These are phyloP conservation scores for Oenanthe sinensis DNA, from an alignment of 129 eudicot species.

Conservation along the genomic window DNA sequence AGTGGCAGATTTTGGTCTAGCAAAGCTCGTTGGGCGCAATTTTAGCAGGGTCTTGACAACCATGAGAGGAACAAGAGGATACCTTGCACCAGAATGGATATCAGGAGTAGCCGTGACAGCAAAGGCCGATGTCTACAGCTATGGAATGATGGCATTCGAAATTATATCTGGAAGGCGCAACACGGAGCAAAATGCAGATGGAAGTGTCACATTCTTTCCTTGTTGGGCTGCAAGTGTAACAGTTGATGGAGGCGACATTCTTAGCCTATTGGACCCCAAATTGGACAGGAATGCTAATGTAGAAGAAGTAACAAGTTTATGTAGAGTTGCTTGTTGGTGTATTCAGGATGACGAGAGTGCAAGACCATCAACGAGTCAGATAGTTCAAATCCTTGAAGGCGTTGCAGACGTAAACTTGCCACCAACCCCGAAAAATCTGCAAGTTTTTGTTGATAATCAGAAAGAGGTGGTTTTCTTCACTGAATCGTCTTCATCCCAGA, in stretches of 20 bases:
- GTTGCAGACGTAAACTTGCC: conserved; percentile 2
- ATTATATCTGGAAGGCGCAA: conserved; percentile 1
- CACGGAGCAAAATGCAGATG: conserved; percentile 5
- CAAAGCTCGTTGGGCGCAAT: conserved; percentile 8
- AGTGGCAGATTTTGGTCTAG: conserved; percentile 8
- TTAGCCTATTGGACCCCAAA: background rate
- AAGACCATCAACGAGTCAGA: conserved; percentile 1
- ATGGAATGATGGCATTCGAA: background rate
- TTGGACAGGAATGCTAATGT: background rate
- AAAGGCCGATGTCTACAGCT: conserved; percentile 4
- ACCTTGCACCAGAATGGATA: conserved; percentile 9
- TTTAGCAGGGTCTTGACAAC: conserved; percentile 7
- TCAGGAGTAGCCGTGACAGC: conserved; percentile 6
- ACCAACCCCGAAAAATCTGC: background rate
- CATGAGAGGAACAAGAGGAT: conserved; percentile 6
- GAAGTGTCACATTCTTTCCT: conserved; percentile 1
- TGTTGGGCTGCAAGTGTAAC: conserved; percentile 5
- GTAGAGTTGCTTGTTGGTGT: conserved; percentile 9
- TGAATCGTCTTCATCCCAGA: background rate
- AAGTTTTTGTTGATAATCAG: background rate
- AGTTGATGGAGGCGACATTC: background rate
- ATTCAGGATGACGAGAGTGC: conserved; percentile 1
- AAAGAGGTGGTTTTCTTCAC: background rate
- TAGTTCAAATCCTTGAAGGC: conserved; percentile 6
- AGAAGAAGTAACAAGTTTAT: background rate